A percentile compares a stretch with the other conserved stretches of the same genome.
Conservation (phyloP, 2,329 filamentous ascomycete species). For the Aspergillus sp. region DNA sequence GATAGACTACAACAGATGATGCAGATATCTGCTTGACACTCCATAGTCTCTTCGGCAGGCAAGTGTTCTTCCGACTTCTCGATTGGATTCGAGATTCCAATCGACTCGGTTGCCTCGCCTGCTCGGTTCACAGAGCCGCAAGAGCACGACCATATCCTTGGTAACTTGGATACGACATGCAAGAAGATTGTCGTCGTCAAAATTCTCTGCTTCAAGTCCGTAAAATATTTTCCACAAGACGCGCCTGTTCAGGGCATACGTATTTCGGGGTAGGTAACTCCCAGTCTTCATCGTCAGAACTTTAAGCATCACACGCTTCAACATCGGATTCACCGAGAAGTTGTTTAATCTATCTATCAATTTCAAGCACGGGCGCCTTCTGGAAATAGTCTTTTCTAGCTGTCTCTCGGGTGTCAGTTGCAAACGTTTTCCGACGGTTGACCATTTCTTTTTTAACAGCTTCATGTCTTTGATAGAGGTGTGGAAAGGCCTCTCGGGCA, state of each 20-base stretch:
- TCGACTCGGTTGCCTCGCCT: slow-evolving; percentile 24
- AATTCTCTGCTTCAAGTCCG: slow-evolving; percentile 23
- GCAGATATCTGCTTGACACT: slow-evolving; percentile 24
- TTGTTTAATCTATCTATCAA: slow-evolving; percentile 27
- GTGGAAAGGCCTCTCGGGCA: slow-evolving; percentile 16
- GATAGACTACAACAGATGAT: slow-evolving; percentile 29
- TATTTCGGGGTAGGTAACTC: slow-evolving; percentile 43
- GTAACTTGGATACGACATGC: slow-evolving; percentile 27
- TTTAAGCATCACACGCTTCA: slow-evolving; percentile 63
- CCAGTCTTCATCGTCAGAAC: slow-evolving; percentile 75
- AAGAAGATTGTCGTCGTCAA: slow-evolving; percentile 26
- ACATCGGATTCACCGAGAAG: slow-evolving; percentile 22
- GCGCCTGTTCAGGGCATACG: slow-evolving; percentile 23
- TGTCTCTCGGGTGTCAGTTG: slow-evolving; percentile 20
- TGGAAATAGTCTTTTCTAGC: slow-evolving; percentile 29
- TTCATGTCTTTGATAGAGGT: slow-evolving; percentile 24
- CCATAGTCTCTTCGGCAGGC: background rate
- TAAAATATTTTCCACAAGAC: slow-evolving; percentile 30
- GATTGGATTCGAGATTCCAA: slow-evolving; percentile 22
- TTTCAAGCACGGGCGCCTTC: slow-evolving; percentile 23
- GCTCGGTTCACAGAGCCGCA: slow-evolving; percentile 23
- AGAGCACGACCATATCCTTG: slow-evolving; percentile 28
- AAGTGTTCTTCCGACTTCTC: too few relatives aligned
- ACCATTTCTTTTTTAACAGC: slow-evolving; percentile 21
- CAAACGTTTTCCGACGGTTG: slow-evolving; percentile 22